A percentile compares a stretch with the other conserved stretches of the same genome.
phyloP scores from a whole-genome alignment of 148 eudicot species.

The Rhododendron kiyosumense region DNA sequence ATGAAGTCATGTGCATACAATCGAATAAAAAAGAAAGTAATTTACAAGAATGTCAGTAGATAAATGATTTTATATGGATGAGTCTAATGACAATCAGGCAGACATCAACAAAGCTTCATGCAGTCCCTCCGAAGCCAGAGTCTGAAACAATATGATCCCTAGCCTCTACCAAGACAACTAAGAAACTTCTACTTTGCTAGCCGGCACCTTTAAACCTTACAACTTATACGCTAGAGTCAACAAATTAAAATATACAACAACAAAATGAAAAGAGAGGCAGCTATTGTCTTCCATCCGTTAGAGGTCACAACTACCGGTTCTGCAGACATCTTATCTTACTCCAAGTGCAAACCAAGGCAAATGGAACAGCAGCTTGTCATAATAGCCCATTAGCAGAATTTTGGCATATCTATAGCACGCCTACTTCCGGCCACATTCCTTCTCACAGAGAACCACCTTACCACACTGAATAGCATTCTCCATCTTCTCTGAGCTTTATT shows the following conservation, averaged over 20 bases:
- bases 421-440: neutral
- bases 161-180: neutral
- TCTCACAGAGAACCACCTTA: slow-evolving; percentile 14
- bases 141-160: neutral
- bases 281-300: neutral
- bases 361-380: neutral
- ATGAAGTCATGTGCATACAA: neutral
- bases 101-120: neutral
- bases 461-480: slow-evolving; percentile 15
- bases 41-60: neutral
- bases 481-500: slow-evolving; percentile 11
- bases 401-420: slow-evolving; percentile 3
- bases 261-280: neutral
- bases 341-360: neutral
- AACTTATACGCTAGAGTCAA: neutral
- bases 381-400: neutral
- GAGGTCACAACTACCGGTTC: neutral
- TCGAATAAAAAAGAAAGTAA: neutral
- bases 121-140: neutral
- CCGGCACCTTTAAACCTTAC: neutral
- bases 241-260: neutral
- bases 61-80: neutral
- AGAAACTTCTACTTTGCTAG: neutral
- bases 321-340: neutral
- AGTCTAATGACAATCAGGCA: neutral